These are phyloP conservation scores for Macrolepiota fuliginosa DNA, from an alignment of 768 basidiomycete species.

Conservation along the genomic window DNA sequence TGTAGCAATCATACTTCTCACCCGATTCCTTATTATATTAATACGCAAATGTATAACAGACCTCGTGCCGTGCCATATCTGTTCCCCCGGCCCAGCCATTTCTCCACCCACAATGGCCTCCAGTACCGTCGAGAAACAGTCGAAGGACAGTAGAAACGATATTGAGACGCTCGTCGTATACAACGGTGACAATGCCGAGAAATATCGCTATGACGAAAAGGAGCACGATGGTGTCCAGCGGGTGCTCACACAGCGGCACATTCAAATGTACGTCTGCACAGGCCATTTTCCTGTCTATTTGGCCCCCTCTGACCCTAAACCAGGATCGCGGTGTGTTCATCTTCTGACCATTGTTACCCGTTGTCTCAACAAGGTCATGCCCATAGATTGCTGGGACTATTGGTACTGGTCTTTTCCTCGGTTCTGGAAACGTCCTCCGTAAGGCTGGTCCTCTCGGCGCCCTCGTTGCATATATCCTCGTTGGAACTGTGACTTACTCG, in stretches of 20 bases:
- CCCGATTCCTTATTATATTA: too few species aligned
- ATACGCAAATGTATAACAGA: too few species aligned
- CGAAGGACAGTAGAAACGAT: too few species aligned
- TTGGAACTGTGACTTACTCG: conserved; percentile 67
- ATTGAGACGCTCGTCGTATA: too few species aligned
- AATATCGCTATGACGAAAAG: conserved; percentile 50
- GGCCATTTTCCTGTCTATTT: neutral
- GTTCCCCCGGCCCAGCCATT: too few species aligned
- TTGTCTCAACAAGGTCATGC: neutral
- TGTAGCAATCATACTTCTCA: too few species aligned
- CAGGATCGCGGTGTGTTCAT: conserved; percentile 59
- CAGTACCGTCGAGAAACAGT: too few species aligned
- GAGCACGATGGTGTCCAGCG: conserved; percentile 73
- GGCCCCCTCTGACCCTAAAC: neutral
- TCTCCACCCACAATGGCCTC: too few species aligned
- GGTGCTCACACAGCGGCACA: conserved; percentile 72
- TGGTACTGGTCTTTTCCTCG: conserved; percentile 73
- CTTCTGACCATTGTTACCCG: neutral
- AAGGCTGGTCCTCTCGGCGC: conserved; percentile 68
- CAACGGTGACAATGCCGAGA: conserved; percentile 1
- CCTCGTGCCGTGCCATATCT: too few species aligned
- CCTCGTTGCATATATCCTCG: conserved; percentile 58
- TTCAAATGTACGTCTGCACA: conserved; percentile 58
- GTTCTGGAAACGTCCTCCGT: conserved; percentile 61
- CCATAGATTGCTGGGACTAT: conserved; percentile 69